Base-by-base conservation (phyloP, 441 rosid species). In the Pelargonium cotyledonis region DNA sequence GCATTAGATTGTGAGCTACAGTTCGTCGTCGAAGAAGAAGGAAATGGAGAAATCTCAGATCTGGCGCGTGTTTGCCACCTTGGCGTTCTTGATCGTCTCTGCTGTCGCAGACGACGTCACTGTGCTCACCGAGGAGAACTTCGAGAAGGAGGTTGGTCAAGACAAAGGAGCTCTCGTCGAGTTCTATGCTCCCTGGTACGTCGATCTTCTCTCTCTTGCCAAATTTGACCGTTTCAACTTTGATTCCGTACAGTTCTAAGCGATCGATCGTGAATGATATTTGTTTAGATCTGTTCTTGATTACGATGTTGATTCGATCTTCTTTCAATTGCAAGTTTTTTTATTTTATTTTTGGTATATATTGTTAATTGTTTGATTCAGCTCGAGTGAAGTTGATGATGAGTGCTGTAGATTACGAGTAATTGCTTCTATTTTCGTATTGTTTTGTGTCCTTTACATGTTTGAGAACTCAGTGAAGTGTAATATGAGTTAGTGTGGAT, bases 181-280 rank as follows among this genome's bases (percentile, higher is more conserved):
- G 88, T 92, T 95, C 85, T 95, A 95, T 79, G 99, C 99, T 73
- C 99, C 99, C 38, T 95, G 98, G 98, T 93, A 83, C 60, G 70
- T 35, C 38, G 38, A 31, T 31, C 57, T 5, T 5, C 16, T 31
- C 10, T 11, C 43, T 68, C 43, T 49, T 65, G 63, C 23, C 8
- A 18, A 26, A 8, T 31, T 21, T 31, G 60, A 53, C 8, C 14
- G 35, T 68, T n/a, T 29, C 35, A 38, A 11, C 1, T 23, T 62
- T 43, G 10, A 8, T 4, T 58, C n/a, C 0, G 43, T 65, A 29
- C 14, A 9, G 14, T 61, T 68, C 47, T 44, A 57, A n/a, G 15
- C 3, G 18, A 4, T 74, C 43, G 76, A 65, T 75, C 77, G 74
- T 15, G 47, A 41, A 15, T 67, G 1, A 1, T 58, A 65, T 60